Evolutionary conservation across 106 monocot species (phyloP), one percentile per base, ranked within the genome.

Genomic region (Ottelia alismoides): DNA sequence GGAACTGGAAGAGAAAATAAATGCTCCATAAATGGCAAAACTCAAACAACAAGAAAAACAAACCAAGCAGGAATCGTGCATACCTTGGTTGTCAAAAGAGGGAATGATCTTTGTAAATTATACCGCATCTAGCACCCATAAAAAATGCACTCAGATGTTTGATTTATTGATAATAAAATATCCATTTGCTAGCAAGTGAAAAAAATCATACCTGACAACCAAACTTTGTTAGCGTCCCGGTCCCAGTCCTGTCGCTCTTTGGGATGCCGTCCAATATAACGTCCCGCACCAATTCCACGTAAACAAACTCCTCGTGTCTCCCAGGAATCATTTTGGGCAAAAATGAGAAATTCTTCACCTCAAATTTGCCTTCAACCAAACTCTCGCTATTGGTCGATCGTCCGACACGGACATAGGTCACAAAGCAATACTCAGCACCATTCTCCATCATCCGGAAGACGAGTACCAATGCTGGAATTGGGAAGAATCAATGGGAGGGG

Each of bases 101-200:
- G 98, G 52, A 99, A 90, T 51, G 85, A 86, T 31, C 64, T 82
- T 58, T 90, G 70, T 69, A 99, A 77, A 75, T 99, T 99, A 58
- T 86, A 99, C 31, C 90, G 69, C 98, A 90, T 90, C 98, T 99
- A n/a, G n/a, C n/a, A n/a, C n/a, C n/a, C n/a, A n/a, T n/a, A n/a
- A n/a, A n/a, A n/a, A n/a, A n/a, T n/a, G n/a, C n/a, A n/a, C n/a
- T n/a, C n/a, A n/a, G n/a, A n/a, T n/a, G n/a, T n/a, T n/a, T n/a
- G n/a, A n/a, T n/a, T n/a, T n/a, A n/a, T n/a, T n/a, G n/a, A n/a
- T n/a, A n/a, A n/a, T n/a, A n/a, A n/a, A n/a, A n/a, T n/a, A n/a
- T n/a, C n/a, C n/a, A n/a, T n/a, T n/a, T n/a, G n/a, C n/a, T n/a
- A n/a, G 6, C 40, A 43, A 43, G 16, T 7, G 6, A 16, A n/a